Conservation (phyloP, 2,329 filamentous ascomycete species). For the Drechslerella dactyloides region DNA sequence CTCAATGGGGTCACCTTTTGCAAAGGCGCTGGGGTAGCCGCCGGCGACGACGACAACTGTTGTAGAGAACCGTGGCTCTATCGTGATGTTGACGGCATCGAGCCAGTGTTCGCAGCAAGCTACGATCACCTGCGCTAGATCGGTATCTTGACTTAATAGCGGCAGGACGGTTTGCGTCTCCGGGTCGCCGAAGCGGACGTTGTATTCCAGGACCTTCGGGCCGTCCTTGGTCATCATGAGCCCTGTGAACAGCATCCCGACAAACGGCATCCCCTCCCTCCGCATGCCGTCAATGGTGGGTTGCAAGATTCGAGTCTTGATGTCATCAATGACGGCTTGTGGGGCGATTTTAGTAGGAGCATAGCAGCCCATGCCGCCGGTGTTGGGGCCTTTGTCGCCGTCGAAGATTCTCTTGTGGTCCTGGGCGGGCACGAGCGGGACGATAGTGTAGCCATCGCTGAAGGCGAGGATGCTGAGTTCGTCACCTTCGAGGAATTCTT, state of each 20-base stretch:
- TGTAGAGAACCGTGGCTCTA: conserved; percentile 75
- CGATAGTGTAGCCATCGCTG: conserved; percentile 83
- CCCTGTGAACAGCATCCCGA: conserved; percentile 83
- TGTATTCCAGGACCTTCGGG: conserved; percentile 87
- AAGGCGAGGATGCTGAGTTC: conserved; percentile 92
- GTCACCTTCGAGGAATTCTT: conserved; percentile 89
- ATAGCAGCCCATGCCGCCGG: conserved; percentile 97
- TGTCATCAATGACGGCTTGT: conserved; percentile 73
- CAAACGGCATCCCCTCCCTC: conserved; percentile 74
- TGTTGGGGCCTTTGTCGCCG: conserved; percentile 88
- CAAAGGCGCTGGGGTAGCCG: conserved; percentile 86
- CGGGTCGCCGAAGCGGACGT: conserved; percentile 89
- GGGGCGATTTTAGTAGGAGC: conserved; percentile 84
- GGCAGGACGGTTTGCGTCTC: conserved; percentile 87
- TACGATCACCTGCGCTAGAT: conserved; percentile 86
- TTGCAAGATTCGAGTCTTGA: conserved; percentile 82
- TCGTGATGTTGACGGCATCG: conserved; percentile 70
- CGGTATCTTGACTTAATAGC: conserved; percentile 76
- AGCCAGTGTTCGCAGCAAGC: conserved; percentile 80
- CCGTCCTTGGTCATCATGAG: conserved; percentile 86
- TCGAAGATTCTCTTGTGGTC: conserved; percentile 96
- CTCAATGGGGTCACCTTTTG: conserved; percentile 73
- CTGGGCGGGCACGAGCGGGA: conserved; percentile 85
- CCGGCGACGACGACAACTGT: conserved; percentile 93
- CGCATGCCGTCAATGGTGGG: conserved; percentile 90